Base-by-base conservation (phyloP, 441 rosid species). In the Geranium incanum region DNA sequence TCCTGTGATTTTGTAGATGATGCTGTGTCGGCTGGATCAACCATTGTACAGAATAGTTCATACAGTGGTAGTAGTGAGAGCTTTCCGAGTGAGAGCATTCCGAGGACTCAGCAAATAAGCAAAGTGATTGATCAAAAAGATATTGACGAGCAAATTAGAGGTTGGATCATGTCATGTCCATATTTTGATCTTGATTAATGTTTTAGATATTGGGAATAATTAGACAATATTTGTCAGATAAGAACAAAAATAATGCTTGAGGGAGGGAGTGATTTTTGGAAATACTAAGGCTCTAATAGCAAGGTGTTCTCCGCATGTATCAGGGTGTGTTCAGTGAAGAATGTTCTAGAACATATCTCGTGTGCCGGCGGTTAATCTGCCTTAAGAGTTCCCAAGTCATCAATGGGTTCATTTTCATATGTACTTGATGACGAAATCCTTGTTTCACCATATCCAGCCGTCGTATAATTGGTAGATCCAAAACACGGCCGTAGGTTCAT, bases 1-100 rank as follows among this genome's bases (percentile, higher is more conserved):
- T 60, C 13, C 19, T 60, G 65, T 60, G 65, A 18, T 18, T 19
- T 60, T 60, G 65, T 6, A 60, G 65, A 60, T 60, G 65, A 60
- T 60, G 65, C 65, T 19, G 63, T 21, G 28, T 57, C 21, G 21
- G 63, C 63, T 57, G 65, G 65, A 60, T 23, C 65, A 3, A 60
- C 65, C 65, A 60, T 60, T 21, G 28, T 60, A 19, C 65, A 16
- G 36, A 60, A 21, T 19, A 60, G 21, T 60, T 60, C 33, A 28
- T 16, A 60, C 65, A 28, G 33, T 28, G 33, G 33, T 28, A 28
- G 33, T 28, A 28, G 33, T 28, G 33, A 28, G 33, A 28, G 33
- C 3, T 28, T 28, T 28, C 33, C 33, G 33, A 28, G 33, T 28
- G 33, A 28, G 33, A 28, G 33, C 33, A 28, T 28, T 28, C 65